phyloP scores from a whole-genome alignment of 164 flowering plant species.

The Hamamelis virginiana region DNA sequence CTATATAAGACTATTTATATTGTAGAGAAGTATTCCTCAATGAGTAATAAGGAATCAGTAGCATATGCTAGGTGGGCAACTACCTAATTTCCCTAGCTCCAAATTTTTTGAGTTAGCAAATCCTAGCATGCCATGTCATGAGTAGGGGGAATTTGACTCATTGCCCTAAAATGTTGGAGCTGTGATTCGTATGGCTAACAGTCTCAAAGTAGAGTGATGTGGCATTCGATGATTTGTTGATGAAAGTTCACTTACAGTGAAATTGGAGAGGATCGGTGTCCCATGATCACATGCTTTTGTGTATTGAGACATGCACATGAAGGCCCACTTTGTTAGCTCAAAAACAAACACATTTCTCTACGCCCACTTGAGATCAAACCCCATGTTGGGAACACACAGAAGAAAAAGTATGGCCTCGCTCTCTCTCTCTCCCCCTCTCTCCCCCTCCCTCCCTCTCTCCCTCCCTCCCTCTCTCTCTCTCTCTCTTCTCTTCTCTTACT shows the following conservation, averaged over 20 bases:
- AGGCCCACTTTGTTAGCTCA: conserved; percentile 52
- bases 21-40: too few species aligned
- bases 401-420: conserved; percentile 6
- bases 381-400: conserved; percentile 30
- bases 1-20: too few species aligned
- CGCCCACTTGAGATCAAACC: conserved; percentile 36
- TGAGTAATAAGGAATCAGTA: too few species aligned
- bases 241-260: background rate
- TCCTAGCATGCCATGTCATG: too few species aligned
- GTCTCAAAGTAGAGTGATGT: background rate
- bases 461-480: conserved; percentile 15
- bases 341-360: conserved; percentile 28
- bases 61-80: too few species aligned
- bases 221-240: conserved; percentile 7
- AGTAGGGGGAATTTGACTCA: background rate
- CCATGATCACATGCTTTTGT: conserved; percentile 48
- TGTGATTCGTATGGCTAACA: too few species aligned
- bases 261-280: conserved; percentile 19
- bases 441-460: conserved; percentile 21
- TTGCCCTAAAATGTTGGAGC: background rate
- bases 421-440: conserved; percentile 20
- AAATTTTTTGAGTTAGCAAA: too few species aligned
- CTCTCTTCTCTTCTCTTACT: conserved; percentile 26
- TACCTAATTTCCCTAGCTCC: too few species aligned
- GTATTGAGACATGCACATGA: conserved; percentile 35